Conservation (phyloP, 768 basidiomycete genomes). For the Galerina marginata region DNA sequence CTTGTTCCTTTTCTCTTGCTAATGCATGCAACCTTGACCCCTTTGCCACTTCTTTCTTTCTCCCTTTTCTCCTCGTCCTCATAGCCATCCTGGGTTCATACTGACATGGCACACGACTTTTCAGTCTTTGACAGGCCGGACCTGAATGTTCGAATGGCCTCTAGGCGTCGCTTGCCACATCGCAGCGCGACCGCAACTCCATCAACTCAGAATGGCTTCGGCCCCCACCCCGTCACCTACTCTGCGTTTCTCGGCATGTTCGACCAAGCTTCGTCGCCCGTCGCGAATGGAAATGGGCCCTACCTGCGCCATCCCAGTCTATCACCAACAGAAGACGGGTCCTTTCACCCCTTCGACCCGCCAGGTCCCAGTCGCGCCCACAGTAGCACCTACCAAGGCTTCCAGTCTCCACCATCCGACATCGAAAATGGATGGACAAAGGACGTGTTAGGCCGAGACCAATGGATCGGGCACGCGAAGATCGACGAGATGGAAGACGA, state of each 20-base stretch:
- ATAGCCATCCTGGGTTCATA: neutral
- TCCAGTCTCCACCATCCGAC: slow-evolving; percentile 17
- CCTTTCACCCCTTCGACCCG: slow-evolving; percentile 15
- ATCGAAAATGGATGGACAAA: slow-evolving; percentile 33
- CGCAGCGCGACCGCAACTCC: slow-evolving; percentile 24
- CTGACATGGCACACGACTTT: slow-evolving; percentile 21
- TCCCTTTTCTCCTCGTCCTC: slow-evolving; percentile 11
- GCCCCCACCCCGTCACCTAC: slow-evolving; percentile 19
- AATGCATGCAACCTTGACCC: slow-evolving; percentile 6
- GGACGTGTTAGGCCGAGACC: slow-evolving; percentile 26
- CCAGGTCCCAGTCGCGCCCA: slow-evolving; percentile 22
- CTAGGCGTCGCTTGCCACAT: slow-evolving; percentile 26
- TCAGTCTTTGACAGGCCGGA: slow-evolving; percentile 30
- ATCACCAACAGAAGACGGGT: slow-evolving; percentile 18
- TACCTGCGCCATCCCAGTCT: slow-evolving; percentile 13
- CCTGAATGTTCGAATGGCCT: slow-evolving; percentile 25
- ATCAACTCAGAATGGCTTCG: slow-evolving; percentile 18
- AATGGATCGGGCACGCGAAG: slow-evolving; percentile 30
- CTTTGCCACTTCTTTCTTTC: slow-evolving; percentile 3
- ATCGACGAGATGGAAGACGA: slow-evolving; percentile 34
- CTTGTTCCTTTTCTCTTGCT: slow-evolving; percentile 5
- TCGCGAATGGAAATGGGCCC: slow-evolving; percentile 11
- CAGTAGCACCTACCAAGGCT: slow-evolving; percentile 15
- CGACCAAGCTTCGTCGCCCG: slow-evolving; percentile 18
- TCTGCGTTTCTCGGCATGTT: slow-evolving; percentile 29